A percentile compares a stretch with the other conserved stretches of the same genome.
These are phyloP conservation scores for Fusarium goolgardi DNA, from an alignment of 2,329 filamentous ascomycete genomes.

Conservation along the genomic window DNA sequence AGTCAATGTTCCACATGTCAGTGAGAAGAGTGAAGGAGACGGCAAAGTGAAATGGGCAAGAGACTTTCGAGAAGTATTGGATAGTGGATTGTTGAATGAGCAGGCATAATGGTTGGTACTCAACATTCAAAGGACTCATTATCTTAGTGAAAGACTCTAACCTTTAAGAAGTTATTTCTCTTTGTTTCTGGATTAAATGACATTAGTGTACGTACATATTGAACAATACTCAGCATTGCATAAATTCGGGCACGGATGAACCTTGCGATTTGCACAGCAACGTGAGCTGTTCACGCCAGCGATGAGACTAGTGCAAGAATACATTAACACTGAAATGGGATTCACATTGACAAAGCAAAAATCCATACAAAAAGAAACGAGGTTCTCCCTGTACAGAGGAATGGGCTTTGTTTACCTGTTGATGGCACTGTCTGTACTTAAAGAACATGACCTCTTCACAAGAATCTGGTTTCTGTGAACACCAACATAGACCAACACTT, in stretches of 20 bases:
- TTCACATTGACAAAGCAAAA: neutral
- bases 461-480: slow-evolving; percentile 1
- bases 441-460: slow-evolving; percentile 1
- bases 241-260: slow-evolving; percentile 7
- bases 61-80: slow-evolving; percentile 57
- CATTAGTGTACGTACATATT: neutral
- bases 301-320: neutral
- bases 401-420: neutral
- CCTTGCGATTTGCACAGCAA: neutral
- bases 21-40: slow-evolving; percentile 17
- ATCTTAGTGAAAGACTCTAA: neutral
- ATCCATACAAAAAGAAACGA: neutral
- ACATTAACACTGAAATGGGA: neutral
- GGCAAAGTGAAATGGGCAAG: slow-evolving; percentile 56
- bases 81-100: slow-evolving; percentile 44
- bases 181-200: slow-evolving; percentile 1
- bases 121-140: neutral
- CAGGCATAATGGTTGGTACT: neutral
- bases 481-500: neutral
- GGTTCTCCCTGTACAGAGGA: neutral
- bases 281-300: slow-evolving; percentile 1
- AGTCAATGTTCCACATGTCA: slow-evolving; percentile 54
- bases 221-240: slow-evolving; percentile 1
- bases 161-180: neutral
- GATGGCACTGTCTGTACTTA: slow-evolving; percentile 17